Evolutionary conservation across 2,329 filamentous ascomycete species (phyloP), one percentile per base, ranked within the genome.

Genomic region (Colletotrichum echinochloae): DNA sequence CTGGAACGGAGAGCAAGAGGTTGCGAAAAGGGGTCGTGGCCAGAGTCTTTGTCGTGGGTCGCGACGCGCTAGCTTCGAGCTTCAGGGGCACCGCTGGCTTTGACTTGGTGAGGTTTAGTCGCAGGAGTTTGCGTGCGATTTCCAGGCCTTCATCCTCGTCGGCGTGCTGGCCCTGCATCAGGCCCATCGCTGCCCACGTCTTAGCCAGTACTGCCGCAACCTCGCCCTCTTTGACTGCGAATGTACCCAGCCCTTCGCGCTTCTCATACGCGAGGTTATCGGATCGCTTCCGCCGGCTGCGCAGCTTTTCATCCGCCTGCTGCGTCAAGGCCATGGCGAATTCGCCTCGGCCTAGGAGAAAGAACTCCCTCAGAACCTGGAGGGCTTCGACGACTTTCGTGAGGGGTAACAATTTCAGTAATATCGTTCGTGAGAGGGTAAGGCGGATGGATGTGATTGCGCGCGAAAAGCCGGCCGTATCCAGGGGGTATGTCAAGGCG

Each of bases 281-380:
- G 14, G 89, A 84, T 73, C 90, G 84, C 74, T 86, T 89, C 86
- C 93, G 93, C 60, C 94, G 90, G 73, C 89, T 90, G n/a, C 89
- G 87, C 30, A 96, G 87, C 74, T 90, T 92, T 65, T 92, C 89
- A 74, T 98, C 94, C 1, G 95, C 94, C 81, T 98, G 93, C 44
- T 91, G 89, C 1, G 97, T 94, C 33, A 99, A 82, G 0, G 92
- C 91, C 81, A 96, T 90, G 26, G 95, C 94, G 79, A 99, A 99
- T 79, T 98, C 96, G 62, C 95, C 95, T 41, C 94, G 89, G 1
- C 92, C 92, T 0, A 99, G 86, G 2, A 99, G 86, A 74, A 98
- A 94, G 81, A 97, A 98, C 66, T 96, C 91, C 57, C 95, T 88
- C 1, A 98, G 85, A 11, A 98, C 85, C 35, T 90, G 89, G 18